phyloP scores from a whole-genome alignment of 768 basidiomycete species.

The Amanita muscaria region DNA sequence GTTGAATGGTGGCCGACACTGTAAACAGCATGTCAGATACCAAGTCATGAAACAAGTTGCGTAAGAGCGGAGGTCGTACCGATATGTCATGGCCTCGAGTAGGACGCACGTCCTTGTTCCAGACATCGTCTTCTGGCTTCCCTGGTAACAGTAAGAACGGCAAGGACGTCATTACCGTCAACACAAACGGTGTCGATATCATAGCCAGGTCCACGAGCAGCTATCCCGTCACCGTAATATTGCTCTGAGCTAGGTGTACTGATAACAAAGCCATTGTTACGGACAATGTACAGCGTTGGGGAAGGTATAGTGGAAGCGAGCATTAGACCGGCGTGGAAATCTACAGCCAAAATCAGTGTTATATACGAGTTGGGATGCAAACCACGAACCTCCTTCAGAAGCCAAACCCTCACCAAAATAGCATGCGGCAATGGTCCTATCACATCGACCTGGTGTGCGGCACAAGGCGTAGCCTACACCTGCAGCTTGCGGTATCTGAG shows the following conservation, averaged over 20 bases:
- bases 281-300: constrained; percentile 65
- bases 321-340: constrained; percentile 88
- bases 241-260: constrained; percentile 88
- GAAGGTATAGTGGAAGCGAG: constrained; percentile 70
- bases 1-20: constrained; percentile 93
- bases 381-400: constrained; percentile 63
- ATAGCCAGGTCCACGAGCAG: constrained; percentile 84
- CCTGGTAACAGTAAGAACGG: constrained; percentile 65
- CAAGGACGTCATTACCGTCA: constrained; percentile 88
- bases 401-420: constrained; percentile 95
- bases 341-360: constrained; percentile 25
- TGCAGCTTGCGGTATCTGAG: constrained; percentile 92
- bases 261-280: constrained; percentile 92
- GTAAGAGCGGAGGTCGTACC: constrained; percentile 31
- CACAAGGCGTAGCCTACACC: constrained; percentile 87
- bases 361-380: not conserved
- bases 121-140: constrained; percentile 67
- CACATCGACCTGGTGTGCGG: constrained; percentile 59
- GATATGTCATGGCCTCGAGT: constrained; percentile 87
- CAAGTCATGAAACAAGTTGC: no score
- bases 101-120: constrained; percentile 77
- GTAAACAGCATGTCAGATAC: constrained; percentile 9
- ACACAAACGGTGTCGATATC: constrained; percentile 89
- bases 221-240: constrained; percentile 89
- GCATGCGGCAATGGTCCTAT: constrained; percentile 72